Evolutionary conservation across 495 filamentous ascomycete species (phyloP), one percentile per base, ranked within the genome.

Genomic region (Lichina pygmaea): DNA sequence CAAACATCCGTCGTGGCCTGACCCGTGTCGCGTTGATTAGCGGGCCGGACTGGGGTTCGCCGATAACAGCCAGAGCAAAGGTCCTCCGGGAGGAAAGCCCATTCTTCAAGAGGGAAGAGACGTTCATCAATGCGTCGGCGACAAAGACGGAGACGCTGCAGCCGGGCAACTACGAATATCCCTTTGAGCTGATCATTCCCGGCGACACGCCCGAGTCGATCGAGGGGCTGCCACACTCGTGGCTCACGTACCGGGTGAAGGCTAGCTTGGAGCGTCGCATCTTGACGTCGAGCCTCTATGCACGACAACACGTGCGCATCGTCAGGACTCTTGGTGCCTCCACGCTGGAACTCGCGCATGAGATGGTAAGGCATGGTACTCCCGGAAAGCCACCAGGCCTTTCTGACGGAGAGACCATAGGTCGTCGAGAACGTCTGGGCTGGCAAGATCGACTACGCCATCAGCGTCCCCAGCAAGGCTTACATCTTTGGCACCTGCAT

Each of bases 361-460:
- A 79, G 9, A 85, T 86, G 81, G 84, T 74, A 58, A 52, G 59
- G 54, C 10, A 13, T 30, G 16, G 44, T 24, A n/a, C 2, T 39
- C 36, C 36, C 11, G 2, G 2, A 24, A 24, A 24, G 24, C 36
- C 36, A 11, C 36, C 36, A 39, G 3, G 36, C 6, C 36, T 39
- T 39, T 2, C 10, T 39, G 36, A 15, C 11, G 36, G 13, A 11
- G 36, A 39, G 13, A 34, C 38, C 31, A 40, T 42, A 75, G 71
- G 68, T 77, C n/a, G 75, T 92, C 44, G 81, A 92, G 57, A 92
- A 92, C 53, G 71, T 89, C 46, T 97, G 89, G 89, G 73, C 80
- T 9, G 81, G 86, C 59, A 97, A 97, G 64, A 71, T 94, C 53
- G 75, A 89, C 54, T 95, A 95, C 57, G 79, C 78, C 7, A 78